Conservation (phyloP, 768 basidiomycete genomes). For the Russula olivacea region DNA sequence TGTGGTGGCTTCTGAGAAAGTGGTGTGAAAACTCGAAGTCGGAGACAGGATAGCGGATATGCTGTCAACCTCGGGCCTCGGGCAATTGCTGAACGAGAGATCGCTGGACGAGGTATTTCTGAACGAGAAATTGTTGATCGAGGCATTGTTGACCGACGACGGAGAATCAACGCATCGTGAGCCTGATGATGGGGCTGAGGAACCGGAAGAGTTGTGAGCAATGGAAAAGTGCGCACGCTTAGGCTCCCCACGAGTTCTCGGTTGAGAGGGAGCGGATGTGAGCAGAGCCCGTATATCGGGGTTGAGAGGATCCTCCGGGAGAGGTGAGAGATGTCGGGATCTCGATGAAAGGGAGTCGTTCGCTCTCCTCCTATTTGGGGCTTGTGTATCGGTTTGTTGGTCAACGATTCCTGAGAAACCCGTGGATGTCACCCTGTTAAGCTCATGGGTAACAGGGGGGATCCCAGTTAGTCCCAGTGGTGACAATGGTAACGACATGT, state of each 20-base stretch:
- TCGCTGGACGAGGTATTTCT: too few species aligned
- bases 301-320: not conserved
- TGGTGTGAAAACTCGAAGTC: too few species aligned
- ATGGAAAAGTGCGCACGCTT: not conserved
- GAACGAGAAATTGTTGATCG: too few species aligned
- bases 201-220: not conserved
- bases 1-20: too few species aligned
- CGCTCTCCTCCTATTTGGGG: not conserved
- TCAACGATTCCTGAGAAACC: not conserved
- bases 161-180: not conserved
- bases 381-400: not conserved
- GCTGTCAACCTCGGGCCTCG: too few species aligned
- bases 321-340: slow-evolving; percentile 3
- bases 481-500: not conserved
- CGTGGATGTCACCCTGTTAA: not conserved
- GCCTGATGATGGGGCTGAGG: not conserved
- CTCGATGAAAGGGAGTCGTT: not conserved
- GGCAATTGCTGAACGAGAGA: too few species aligned
- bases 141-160: not conserved
- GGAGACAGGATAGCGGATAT: too few species aligned
- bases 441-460: not conserved
- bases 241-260: not conserved
- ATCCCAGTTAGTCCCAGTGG: not conserved
- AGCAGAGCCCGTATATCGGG: not conserved
- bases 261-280: not conserved